Evolutionary conservation across 2,329 filamentous ascomycete genomes (phyloP).

Genomic region (Colletotrichum higginsianum): DNA sequence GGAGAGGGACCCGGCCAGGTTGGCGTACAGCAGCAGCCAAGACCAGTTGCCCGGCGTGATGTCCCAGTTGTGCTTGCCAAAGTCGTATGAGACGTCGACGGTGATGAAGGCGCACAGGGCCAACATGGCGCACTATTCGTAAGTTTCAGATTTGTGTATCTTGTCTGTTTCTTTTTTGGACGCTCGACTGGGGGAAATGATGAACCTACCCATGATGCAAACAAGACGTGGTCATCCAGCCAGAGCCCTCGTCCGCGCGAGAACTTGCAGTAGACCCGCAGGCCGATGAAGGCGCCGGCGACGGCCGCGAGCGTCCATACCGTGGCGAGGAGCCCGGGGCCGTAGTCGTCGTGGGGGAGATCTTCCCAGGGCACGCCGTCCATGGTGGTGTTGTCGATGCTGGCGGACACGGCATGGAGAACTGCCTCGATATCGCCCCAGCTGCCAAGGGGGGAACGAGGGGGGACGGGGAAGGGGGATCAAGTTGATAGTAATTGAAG

Average conservation of each 20-base stretch:
- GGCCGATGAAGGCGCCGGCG: conserved; percentile 39
- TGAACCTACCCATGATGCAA: conserved; percentile 43
- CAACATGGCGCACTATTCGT: conserved; percentile 23
- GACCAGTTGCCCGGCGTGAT: conserved; percentile 35
- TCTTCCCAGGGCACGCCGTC: conserved; percentile 27
- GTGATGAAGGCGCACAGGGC: conserved; percentile 33
- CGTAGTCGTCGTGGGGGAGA: conserved; percentile 40
- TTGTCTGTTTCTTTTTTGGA: no score
- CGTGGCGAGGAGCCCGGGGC: conserved; percentile 30
- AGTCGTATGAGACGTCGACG: conserved; percentile 36
- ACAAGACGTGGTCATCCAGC: conserved; percentile 44
- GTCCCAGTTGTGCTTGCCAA: conserved; percentile 42
- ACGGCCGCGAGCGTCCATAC: conserved; percentile 36
- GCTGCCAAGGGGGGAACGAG: not conserved
- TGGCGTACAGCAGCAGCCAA: conserved; percentile 41
- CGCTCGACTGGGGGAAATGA: no score
- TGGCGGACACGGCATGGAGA: not conserved
- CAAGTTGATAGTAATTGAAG: not conserved
- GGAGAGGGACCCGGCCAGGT: conserved; percentile 43
- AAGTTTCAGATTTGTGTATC: not conserved
- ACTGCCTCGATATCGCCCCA: not conserved
- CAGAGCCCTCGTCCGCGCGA: conserved; percentile 39
- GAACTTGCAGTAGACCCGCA: conserved; percentile 45
- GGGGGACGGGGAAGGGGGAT: no score
- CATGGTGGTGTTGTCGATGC: conserved; percentile 5